phyloP scores from a whole-genome alignment of 83 land plant species.

The Isoetes engelmannii region DNA sequence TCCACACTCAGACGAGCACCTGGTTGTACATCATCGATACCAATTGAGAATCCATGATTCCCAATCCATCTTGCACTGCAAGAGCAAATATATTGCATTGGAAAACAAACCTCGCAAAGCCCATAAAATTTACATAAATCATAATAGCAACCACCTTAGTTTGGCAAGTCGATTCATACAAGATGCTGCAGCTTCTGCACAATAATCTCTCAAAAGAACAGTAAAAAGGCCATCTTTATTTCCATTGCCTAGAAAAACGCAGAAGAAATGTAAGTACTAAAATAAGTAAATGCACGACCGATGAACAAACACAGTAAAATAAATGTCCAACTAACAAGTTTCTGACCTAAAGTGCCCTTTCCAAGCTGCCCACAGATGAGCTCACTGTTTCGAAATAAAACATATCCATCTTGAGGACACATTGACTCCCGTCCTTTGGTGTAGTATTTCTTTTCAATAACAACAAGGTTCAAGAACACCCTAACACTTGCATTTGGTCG shows the following conservation, averaged over 20 bases:
- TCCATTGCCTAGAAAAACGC: conserved; percentile 75
- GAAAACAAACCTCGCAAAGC: no score
- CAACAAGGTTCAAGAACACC: conserved; percentile 76
- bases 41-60: conserved; percentile 97
- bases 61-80: conserved; percentile 98
- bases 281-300: no score
- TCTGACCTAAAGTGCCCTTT: conserved; percentile 81
- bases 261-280: not conserved
- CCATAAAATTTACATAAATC: not conserved
- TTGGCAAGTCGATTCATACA: conserved; percentile 99
- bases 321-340: not conserved
- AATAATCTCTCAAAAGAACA: conserved; percentile 82
- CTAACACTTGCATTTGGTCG: conserved; percentile 70
- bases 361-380: conserved; percentile 87
- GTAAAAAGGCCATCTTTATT: conserved; percentile 87
- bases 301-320: not conserved
- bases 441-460: conserved; percentile 55
- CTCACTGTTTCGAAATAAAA: conserved; percentile 89
- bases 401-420: conserved; percentile 90
- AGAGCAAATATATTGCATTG: not conserved
- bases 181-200: conserved; percentile 79
- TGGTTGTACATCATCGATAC: conserved; percentile 97
- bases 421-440: conserved; percentile 40
- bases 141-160: conserved; percentile 47
- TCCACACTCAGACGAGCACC: conserved; percentile 35